Percentiles rank a stretch among this genome's conserved stretches.
phyloP scores from a whole-genome alignment of 2,329 filamentous ascomycete species.

The Cladosporium sp. region DNA sequence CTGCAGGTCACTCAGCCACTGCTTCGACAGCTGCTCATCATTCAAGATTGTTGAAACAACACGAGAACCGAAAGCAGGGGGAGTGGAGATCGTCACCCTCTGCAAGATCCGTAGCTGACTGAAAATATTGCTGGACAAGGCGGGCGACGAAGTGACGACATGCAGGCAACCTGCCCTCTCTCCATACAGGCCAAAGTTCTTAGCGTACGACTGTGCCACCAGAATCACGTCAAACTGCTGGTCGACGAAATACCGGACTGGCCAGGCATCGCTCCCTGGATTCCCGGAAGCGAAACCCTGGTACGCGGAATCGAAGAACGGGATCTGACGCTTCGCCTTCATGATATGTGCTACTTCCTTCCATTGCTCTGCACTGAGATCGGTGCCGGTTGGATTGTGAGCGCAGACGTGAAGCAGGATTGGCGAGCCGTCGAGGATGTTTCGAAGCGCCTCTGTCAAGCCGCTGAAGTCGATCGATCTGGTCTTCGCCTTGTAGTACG shows the following conservation, averaged over 20 bases:
- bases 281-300: slow-evolving; percentile 96
- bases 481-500: slow-evolving; percentile 86
- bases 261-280: slow-evolving; percentile 76
- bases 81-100: slow-evolving; percentile 91
- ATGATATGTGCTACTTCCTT: slow-evolving; percentile 78
- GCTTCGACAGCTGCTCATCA: slow-evolving; percentile 66
- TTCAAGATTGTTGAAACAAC: slow-evolving; percentile 79
- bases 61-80: slow-evolving; percentile 81
- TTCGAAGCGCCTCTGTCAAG: slow-evolving; percentile 67
- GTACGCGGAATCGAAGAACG: slow-evolving; percentile 97
- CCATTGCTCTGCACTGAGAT: slow-evolving; percentile 93
- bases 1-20: slow-evolving; percentile 83
- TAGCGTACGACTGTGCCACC: slow-evolving; percentile 44
- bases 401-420: slow-evolving; percentile 93
- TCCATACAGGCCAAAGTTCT: slow-evolving; percentile 72
- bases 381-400: slow-evolving; percentile 96
- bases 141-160: slow-evolving; percentile 59
- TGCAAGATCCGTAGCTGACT: slow-evolving; percentile 87
- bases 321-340: slow-evolving; percentile 77
- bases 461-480: slow-evolving; percentile 89
- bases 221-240: slow-evolving; percentile 71
- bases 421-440: slow-evolving; percentile 74
- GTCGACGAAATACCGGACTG: slow-evolving; percentile 87
- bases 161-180: slow-evolving; percentile 92
- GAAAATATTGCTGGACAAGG: slow-evolving; percentile 61